phyloP scores from a whole-genome alignment of 495 filamentous ascomycete species.

The Daldinia bambusicola region DNA sequence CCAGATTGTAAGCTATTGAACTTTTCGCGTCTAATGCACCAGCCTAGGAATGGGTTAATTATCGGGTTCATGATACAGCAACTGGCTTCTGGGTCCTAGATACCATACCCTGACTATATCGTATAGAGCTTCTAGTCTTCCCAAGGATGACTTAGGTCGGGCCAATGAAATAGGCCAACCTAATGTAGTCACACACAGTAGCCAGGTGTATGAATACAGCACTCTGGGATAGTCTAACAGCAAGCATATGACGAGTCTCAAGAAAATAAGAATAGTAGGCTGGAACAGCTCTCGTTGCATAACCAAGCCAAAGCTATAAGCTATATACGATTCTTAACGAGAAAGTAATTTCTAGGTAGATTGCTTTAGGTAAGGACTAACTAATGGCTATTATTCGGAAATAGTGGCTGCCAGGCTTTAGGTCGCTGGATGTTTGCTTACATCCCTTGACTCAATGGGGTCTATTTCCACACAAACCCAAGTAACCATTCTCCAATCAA shows the following conservation, averaged over 20 bases:
- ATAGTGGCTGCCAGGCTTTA: neutral
- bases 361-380: neutral
- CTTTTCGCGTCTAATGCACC: no score
- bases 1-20: no score
- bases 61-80: neutral
- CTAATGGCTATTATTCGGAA: neutral
- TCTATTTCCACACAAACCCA: conserved; percentile 47
- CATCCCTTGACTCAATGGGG: neutral
- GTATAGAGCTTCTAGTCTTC: neutral
- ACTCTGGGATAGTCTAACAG: neutral
- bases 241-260: neutral
- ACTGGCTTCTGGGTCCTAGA: neutral
- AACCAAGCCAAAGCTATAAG: neutral
- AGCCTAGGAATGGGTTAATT: no score
- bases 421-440: neutral
- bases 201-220: neutral
- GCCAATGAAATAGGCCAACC: neutral
- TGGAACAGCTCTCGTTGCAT: neutral
- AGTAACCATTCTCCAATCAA: conserved; percentile 49
- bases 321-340: neutral
- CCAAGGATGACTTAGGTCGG: neutral
- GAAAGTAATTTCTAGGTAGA: neutral
- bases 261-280: neutral
- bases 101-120: neutral
- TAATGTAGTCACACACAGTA: neutral